phyloP scores from a whole-genome alignment of 2,329 filamentous ascomycete species.

The Paecilomyces sp. region DNA sequence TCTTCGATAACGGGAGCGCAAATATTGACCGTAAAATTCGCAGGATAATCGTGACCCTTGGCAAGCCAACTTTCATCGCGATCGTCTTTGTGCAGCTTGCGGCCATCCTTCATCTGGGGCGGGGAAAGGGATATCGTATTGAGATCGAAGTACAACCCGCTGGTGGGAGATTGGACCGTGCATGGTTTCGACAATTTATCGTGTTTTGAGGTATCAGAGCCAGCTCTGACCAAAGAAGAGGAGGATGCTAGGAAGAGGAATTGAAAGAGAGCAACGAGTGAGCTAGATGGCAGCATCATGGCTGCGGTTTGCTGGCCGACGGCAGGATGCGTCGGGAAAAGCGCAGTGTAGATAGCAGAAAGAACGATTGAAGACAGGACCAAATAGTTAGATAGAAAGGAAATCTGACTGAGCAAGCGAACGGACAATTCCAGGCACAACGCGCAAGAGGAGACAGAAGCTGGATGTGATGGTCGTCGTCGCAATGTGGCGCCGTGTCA shows the following conservation, averaged over 20 bases:
- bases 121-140: constrained; percentile 49
- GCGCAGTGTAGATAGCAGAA: constrained; percentile 39
- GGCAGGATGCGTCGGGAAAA: constrained; percentile 31
- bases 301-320: constrained; percentile 5
- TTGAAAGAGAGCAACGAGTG: constrained; percentile 20
- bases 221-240: constrained; percentile 21
- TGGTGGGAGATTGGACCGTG: constrained; percentile 55
- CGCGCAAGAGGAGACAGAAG: background rate
- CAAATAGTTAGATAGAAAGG: background rate
- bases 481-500: background rate
- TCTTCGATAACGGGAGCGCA: constrained; percentile 44
- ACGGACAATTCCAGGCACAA: background rate
- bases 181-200: constrained; percentile 47
- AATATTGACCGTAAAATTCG: constrained; percentile 46
- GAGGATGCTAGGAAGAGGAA: constrained; percentile 26
- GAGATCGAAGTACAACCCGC: constrained; percentile 57
- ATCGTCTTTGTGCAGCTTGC: constrained; percentile 30
- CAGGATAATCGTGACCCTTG: constrained; percentile 42
- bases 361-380: background rate
- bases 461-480: background rate
- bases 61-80: constrained; percentile 42
- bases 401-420: constrained; percentile 3
- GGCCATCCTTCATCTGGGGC: constrained; percentile 34
- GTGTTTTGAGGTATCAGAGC: constrained; percentile 33
- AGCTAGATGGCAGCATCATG: constrained; percentile 29